Evolutionary conservation across 768 basidiomycete species (phyloP), one percentile per base, ranked within the genome.

Genomic region (Russula earlei): DNA sequence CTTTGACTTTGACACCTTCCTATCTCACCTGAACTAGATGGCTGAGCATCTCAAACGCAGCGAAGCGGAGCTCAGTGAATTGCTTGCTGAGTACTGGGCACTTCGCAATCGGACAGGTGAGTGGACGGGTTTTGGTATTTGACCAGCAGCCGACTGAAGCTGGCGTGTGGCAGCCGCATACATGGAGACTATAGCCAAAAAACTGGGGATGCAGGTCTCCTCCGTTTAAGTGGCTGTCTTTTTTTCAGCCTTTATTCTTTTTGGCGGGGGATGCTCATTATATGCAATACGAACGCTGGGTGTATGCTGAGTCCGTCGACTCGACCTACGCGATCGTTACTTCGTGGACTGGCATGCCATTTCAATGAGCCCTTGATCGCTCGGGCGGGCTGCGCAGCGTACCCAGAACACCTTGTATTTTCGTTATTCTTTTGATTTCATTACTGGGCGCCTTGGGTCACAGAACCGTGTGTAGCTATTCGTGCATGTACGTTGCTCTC

Each of bases 171-270:
- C 60, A 90, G 89, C 89, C 67, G 78, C 89, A 2, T 91, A 88
- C 64, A 90, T 91, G 88, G 88, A 89, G 68, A 89, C 84, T 0
- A 72, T 91, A 25, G 85, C 87, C 4, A 87, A 87, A 68, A 87
- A 87, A 63, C 74, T 91, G 42, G 87, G 85, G 50, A 75, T 87
- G 77, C 72, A 67, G 37, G 55, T 62, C 31, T 64, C 68, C 2
- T 67, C 58, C 29, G 49, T 55, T 25, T 55, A 31, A 55, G 20
- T 34, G 42, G 40, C 3, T 22, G n/a, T 51, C 11, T 22, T 51
- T 3, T 42, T 33, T 20, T 17, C n/a, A n/a, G 17, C 41, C 25
- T 4, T 36, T 7, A 19, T 41, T 15, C 10, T n/a, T 19, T 17
- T 24, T 14, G n/a, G 31, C 29, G 24, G 12, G 34, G 9, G 19